Conservation (phyloP, 441 rosid species). For the Macaranga tanarius region DNA sequence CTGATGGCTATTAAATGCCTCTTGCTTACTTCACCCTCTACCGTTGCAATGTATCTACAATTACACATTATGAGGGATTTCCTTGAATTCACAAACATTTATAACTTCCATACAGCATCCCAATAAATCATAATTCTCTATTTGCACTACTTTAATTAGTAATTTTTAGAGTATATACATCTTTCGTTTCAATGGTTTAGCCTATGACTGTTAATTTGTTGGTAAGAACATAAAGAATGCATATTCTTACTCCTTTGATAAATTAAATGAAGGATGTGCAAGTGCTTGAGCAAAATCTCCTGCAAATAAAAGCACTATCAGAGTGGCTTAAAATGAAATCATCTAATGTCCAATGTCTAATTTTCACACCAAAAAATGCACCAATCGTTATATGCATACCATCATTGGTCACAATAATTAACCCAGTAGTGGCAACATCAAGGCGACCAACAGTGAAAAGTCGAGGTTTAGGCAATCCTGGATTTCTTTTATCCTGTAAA, state of each 20-base stretch:
- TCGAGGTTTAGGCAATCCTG: conserved; percentile 79
- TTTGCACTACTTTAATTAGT: background rate
- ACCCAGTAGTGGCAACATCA: conserved; percentile 90
- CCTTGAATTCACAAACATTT: background rate
- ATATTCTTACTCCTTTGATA: conserved; percentile 69
- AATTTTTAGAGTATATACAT: background rate
- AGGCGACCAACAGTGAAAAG: conserved; percentile 95
- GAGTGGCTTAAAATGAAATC: conserved; percentile 19
- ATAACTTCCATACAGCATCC: background rate
- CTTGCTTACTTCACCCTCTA: conserved; percentile 62
- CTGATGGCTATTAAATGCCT: conserved; percentile 64
- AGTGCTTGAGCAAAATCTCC: conserved; percentile 86
- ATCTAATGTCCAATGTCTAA: background rate
- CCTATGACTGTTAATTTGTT: background rate
- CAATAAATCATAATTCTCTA: background rate
- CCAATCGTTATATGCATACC: conserved; percentile 39
- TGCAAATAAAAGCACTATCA: conserved; percentile 32
- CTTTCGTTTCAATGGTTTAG: background rate
- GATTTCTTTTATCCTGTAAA: conserved; percentile 61
- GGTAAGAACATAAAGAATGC: background rate
- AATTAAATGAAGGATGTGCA: conserved; percentile 83
- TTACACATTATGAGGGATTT: conserved; percentile 7
- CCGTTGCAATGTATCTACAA: conserved; percentile 73
- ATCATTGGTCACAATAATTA: conserved; percentile 80
- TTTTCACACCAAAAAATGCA: background rate